These are phyloP conservation scores for Geum urbanum DNA, from an alignment of 306 rosid species.

Conservation along the genomic window DNA sequence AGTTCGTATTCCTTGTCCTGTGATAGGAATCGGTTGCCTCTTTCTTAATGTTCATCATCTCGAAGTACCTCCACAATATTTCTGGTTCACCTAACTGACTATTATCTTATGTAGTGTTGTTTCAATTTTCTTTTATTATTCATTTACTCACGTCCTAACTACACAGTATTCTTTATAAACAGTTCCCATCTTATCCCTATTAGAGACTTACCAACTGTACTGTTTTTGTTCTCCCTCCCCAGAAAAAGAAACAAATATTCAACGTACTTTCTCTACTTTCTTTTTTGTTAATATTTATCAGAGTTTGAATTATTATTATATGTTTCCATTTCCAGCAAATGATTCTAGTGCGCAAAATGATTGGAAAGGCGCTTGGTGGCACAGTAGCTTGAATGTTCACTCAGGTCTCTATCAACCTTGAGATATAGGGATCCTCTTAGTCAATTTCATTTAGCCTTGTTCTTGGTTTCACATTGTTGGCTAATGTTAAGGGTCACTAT, in stretches of 20 bases:
- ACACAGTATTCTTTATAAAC: background rate
- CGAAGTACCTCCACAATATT: background rate
- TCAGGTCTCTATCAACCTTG: constrained; percentile 50
- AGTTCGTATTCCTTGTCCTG: background rate
- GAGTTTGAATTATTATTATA: constrained; percentile 17
- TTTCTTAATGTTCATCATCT: background rate
- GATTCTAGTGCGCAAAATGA: constrained; percentile 85
- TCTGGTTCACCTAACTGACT: background rate
- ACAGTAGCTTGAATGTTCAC: constrained; percentile 70
- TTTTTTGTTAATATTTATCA: background rate
- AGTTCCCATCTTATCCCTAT: background rate
- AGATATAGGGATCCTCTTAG: background rate
- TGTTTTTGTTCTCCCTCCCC: background rate
- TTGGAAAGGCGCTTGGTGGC: constrained; percentile 99
- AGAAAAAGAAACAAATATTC: background rate
- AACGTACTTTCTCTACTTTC: background rate
- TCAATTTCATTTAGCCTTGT: background rate
- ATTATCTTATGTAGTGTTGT: background rate
- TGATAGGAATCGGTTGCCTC: background rate
- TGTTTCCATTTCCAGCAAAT: constrained; percentile 50
- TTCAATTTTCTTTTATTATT: background rate
- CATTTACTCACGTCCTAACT: background rate
- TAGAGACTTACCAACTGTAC: background rate
- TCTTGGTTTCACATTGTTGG: background rate
- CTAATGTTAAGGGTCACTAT: background rate